These are phyloP conservation scores for Warburgia ugandensis DNA, from an alignment of 164 flowering plant species.

Conservation along the genomic window DNA sequence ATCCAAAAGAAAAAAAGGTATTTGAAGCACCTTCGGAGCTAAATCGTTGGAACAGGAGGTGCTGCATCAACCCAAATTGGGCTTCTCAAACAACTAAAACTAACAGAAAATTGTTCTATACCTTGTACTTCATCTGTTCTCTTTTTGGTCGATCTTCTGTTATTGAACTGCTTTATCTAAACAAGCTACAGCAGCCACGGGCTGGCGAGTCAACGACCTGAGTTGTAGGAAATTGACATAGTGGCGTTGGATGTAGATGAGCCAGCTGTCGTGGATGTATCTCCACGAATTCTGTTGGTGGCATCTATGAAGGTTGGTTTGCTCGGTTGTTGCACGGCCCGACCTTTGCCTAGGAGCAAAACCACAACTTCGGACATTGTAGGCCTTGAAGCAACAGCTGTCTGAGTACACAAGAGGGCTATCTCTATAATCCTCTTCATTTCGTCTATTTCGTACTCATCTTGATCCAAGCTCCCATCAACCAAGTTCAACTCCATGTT, in stretches of 20 bases:
- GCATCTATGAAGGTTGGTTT: constrained; percentile 24
- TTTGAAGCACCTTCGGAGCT: no score
- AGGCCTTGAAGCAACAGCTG: constrained; percentile 31
- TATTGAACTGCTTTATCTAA: no score
- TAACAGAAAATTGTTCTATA: no score
- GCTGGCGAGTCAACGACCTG: constrained; percentile 23
- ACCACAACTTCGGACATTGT: constrained; percentile 42
- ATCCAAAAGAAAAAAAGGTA: no score
- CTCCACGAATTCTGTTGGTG: constrained; percentile 1
- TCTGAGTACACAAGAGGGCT: constrained; percentile 38
- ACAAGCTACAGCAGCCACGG: no score
- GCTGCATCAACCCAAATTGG: no score
- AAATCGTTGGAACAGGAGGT: no score
- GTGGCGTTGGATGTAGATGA: constrained; percentile 34
- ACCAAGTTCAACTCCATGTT: constrained; percentile 23
- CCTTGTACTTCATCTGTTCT: no score
- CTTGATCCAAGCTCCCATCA: constrained; percentile 28
- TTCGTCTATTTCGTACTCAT: constrained; percentile 18
- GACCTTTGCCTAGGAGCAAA: constrained; percentile 19
- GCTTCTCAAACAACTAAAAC: no score
- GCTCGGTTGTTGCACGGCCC: constrained; percentile 7
- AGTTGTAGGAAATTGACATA: constrained; percentile 11
- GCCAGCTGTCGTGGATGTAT: constrained; percentile 14
- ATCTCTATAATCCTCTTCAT: constrained; percentile 34
- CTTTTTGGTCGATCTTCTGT: no score